Base-by-base conservation (phyloP, 1,284 basidiomycete genomes). In the Apiotrichum gamsii region DNA sequence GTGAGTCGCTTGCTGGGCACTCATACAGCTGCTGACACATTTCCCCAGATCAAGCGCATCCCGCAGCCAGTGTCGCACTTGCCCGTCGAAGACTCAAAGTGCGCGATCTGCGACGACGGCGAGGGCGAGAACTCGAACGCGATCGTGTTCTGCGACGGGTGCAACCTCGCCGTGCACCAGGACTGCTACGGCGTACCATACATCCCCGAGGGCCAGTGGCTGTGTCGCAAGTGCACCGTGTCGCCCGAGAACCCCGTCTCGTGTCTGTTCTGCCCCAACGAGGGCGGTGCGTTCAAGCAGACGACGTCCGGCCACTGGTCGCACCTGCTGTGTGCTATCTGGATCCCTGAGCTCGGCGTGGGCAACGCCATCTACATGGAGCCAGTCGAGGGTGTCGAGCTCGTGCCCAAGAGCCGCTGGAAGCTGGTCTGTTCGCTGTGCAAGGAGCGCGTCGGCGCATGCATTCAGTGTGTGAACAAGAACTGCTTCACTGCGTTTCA, bases 171-270 rank as follows among this genome's bases (percentile, higher is more conserved):
- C 8, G 94, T 98, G 5, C 95, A 99, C 73, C 95, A 99, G 46
- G 94, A 98, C 69, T 99, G 95, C 66, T 99, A 99, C 69, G 95
- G 95, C 28, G 90, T 99, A 5, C 95, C 95, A 3, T 99, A 98
- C 67, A 97, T 99, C 53, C 95, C 95, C 0, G 95, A 99, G 73
- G 95, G 95, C 1, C 94, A 99, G 72, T 99, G 95, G 95, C 80
- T 98, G 25, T 98, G 95, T 70, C 78, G 95, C 45, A 98, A 98
- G 72, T 99, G 95, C 67, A 97, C 91, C 1, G 91, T 98, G 16
- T 95, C 90, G 2, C 95, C 95, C 0, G 94, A 96, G 70, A 87
- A 85, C 54, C 31, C 25, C 21, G 58, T 94, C 89, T 84, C 84
- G 5, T 98, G 94, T 70, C 78, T 90, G 19, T 78, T 98, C 38